Base-by-base conservation (phyloP, 2,329 filamentous ascomycete species). In the Plectosphaerella plurivora region DNA sequence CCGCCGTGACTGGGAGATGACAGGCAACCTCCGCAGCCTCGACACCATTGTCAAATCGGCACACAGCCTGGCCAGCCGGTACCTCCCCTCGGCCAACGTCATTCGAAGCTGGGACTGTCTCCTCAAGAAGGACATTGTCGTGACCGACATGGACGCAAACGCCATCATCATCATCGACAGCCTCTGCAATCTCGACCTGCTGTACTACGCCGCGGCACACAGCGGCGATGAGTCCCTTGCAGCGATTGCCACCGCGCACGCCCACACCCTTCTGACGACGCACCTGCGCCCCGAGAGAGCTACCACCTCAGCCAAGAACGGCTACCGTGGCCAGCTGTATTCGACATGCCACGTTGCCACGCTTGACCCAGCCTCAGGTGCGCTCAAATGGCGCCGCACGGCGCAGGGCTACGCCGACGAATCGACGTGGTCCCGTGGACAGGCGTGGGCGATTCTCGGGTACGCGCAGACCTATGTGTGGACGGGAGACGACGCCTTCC, bases 21-120 rank as follows among this genome's bases (percentile, higher is more conserved):
- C 69, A 0, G 69, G 70, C 0, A 69, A 72, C 45, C 47, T 53
- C 11, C 57, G 66, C n/a, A 74, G 72, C 45, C 53, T 76, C 0
- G 55, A 67, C 4, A 69, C 68, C 4, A 67, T 79, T 3, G 53
- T 76, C 3, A 64, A 63, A 3, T 75, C 76, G 1, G 77, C 76
- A 0, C 61, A 68, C n/a, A 73, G 71, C 22, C 61, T 80, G 4
- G 71, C 72, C 0, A 70, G 67, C 2, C 62, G 76, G 45, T 78
- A 71, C 25, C 66, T 73, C 16, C 61, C 68, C 1, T 60, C 64
- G 0, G 69, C 73, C 0, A 67, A 67, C 22, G 74, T 73, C 0
- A 77, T 79, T 45, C 65, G 76, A 6, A 78, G 75, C 51, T 80
- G 75, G 75, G 76, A 79, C 53, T 65, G 65, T 1, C 24, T 57